Percentiles rank a stretch among this genome's conserved stretches.
Conservation (phyloP, 345 rosid species). For the Brassica incana region DNA sequence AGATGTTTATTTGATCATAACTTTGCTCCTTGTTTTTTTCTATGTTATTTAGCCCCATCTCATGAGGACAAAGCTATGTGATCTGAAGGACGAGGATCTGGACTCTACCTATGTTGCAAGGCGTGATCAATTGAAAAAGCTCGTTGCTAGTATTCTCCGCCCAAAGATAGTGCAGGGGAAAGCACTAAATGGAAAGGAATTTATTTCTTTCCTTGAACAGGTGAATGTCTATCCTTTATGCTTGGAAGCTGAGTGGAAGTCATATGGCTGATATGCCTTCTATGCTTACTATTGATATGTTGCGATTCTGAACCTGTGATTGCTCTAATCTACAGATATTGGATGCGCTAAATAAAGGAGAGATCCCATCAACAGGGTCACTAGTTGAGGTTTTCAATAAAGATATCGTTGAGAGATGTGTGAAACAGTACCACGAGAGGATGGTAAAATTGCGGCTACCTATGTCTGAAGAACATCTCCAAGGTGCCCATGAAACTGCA, state of each 20-base stretch:
- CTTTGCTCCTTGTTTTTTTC: slow-evolving; percentile 25
- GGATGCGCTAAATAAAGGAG: slow-evolving; percentile 97
- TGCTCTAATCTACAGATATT: slow-evolving; percentile 65
- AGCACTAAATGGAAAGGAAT: slow-evolving; percentile 82
- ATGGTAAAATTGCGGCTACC: slow-evolving; percentile 71
- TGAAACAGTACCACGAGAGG: slow-evolving; percentile 71
- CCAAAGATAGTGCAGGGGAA: slow-evolving; percentile 97
- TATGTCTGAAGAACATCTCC: slow-evolving; percentile 61
- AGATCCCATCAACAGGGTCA: slow-evolving; percentile 99
- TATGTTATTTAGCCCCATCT: slow-evolving; percentile 69
- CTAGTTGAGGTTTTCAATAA: slow-evolving; percentile 97
- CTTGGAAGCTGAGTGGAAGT: slow-evolving; percentile 18
- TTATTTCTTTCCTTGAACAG: slow-evolving; percentile 90
- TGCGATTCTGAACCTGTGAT: not conserved
- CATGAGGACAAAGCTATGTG: slow-evolving; percentile 95
- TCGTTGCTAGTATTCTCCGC: slow-evolving; percentile 72
- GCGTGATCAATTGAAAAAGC: slow-evolving; percentile 77
- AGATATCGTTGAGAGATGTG: slow-evolving; percentile 82
- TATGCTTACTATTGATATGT: not conserved
- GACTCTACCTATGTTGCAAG: slow-evolving; percentile 77
- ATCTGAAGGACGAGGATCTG: slow-evolving; percentile 87
- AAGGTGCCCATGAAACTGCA: slow-evolving; percentile 62
- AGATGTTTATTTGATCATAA: slow-evolving; percentile 25
- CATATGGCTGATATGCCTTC: not conserved
- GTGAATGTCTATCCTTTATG: slow-evolving; percentile 36